Conservation (phyloP, 2,329 filamentous ascomycete genomes). For the Conoideocrella luteorostrata region DNA sequence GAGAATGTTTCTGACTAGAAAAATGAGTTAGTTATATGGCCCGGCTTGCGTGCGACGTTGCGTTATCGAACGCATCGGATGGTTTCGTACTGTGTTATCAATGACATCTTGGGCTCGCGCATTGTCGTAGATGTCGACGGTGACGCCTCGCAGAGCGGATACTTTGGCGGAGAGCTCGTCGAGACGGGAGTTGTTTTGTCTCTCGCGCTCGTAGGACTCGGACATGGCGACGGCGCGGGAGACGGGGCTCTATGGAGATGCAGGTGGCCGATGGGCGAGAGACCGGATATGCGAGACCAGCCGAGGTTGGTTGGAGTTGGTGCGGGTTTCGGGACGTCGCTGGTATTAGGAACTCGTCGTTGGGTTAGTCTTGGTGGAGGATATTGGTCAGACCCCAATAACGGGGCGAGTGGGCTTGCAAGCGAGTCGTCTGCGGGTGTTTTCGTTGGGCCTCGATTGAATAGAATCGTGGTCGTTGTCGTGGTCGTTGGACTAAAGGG, state of each 20-base stretch:
- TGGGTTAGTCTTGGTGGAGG: no score
- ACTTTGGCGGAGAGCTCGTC: conserved; percentile 89
- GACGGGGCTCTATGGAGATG: not conserved
- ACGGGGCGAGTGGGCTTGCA: no score
- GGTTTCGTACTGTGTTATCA: conserved; percentile 65
- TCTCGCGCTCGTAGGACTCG: conserved; percentile 71
- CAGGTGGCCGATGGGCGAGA: not conserved
- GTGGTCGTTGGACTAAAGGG: no score
- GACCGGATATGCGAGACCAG: no score
- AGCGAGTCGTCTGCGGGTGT: no score
- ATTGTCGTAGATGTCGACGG: conserved; percentile 96
- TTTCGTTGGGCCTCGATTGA: no score
- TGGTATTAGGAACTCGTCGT: no score
- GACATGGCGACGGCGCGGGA: conserved; percentile 45
- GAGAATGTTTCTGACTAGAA: conserved; percentile 81
- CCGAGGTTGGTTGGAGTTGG: no score
- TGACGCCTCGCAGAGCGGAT: conserved; percentile 84
- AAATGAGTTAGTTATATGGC: not conserved
- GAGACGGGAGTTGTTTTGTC: conserved; percentile 92
- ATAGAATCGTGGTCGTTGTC: no score
- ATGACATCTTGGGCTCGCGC: conserved; percentile 83
- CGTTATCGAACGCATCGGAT: not conserved
- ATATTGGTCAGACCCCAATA: no score
- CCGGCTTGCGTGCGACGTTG: not conserved
- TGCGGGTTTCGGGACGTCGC: no score